Percentiles rank a stretch among this genome's conserved stretches.
These are phyloP conservation scores for Eleusine coracana DNA, from an alignment of 176 grass and related monocot genomes.

Conservation along the genomic window DNA sequence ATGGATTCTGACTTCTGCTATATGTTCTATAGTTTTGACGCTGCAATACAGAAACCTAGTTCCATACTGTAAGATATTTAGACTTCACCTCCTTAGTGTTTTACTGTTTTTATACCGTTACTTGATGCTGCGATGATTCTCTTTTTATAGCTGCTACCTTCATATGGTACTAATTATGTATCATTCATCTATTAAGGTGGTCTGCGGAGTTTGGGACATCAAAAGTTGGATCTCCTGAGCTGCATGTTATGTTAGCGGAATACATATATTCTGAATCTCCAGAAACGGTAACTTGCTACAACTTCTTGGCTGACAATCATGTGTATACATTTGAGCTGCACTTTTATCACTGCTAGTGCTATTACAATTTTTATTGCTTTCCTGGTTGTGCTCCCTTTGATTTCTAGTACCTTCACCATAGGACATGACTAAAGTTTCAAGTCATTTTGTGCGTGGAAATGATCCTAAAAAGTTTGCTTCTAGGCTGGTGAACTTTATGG, in stretches of 20 bases:
- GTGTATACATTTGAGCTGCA: conserved; percentile 20
- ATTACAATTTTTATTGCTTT: conserved; percentile 28
- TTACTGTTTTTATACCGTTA: conserved; percentile 14
- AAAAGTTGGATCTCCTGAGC: conserved; percentile 77
- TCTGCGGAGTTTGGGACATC: conserved; percentile 81
- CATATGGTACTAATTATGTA: conserved; percentile 31
- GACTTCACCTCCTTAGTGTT: background rate
- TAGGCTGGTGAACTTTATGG: conserved; percentile 90
- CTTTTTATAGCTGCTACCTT: conserved; percentile 26
- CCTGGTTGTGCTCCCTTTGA: conserved; percentile 26
- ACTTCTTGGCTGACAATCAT: conserved; percentile 33
- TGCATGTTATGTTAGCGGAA: conserved; percentile 95
- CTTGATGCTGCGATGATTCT: conserved; percentile 9
- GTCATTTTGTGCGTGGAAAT: conserved; percentile 92
- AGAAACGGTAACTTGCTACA: conserved; percentile 71
- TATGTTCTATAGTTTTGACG: conserved; percentile 14
- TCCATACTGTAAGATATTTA: conserved; percentile 15
- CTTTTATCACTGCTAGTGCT: conserved; percentile 3
- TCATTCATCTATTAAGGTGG: conserved; percentile 65
- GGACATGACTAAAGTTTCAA: conserved; percentile 96
- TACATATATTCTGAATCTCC: conserved; percentile 92
- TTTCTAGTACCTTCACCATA: conserved; percentile 48
- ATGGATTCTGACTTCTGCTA: conserved; percentile 1
- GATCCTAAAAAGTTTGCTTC: conserved; percentile 88
- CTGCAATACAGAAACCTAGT: conserved; percentile 16